These are phyloP conservation scores for Pachysandra terminalis DNA, from an alignment of 164 flowering plant species.

Conservation along the genomic window DNA sequence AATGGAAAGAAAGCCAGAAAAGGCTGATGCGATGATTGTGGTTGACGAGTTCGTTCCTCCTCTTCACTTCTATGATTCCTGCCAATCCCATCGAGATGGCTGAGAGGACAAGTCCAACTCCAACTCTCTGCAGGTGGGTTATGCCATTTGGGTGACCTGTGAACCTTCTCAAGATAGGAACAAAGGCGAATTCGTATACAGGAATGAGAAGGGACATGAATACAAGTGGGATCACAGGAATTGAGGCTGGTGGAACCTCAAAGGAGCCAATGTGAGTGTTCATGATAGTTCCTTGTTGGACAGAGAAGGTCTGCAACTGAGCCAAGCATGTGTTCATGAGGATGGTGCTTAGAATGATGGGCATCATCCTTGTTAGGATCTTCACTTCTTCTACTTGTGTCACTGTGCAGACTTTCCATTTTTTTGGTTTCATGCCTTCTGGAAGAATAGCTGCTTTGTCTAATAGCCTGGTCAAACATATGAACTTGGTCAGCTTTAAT, in stretches of 20 bases:
- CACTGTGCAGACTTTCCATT: slow-evolving; percentile 18
- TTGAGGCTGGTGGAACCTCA: slow-evolving; percentile 23
- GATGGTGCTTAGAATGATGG: slow-evolving; percentile 13
- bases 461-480: slow-evolving; percentile 10
- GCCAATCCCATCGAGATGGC: slow-evolving; percentile 19
- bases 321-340: slow-evolving; percentile 13
- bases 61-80: slow-evolving; percentile 18
- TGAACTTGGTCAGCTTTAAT: background rate
- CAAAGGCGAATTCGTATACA: slow-evolving; percentile 14
- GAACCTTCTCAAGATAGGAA: slow-evolving; percentile 17
- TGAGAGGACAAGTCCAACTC: slow-evolving; percentile 20
- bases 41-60: background rate
- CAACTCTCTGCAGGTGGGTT: slow-evolving; percentile 21
- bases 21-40: slow-evolving; percentile 4
- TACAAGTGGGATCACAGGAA: slow-evolving; percentile 15
- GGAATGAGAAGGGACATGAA: slow-evolving; percentile 21
- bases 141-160: slow-evolving; percentile 19
- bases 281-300: too few relatives aligned
- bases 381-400: slow-evolving; percentile 23
- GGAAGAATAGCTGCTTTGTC: slow-evolving; percentile 22
- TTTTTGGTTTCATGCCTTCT: slow-evolving; percentile 3
- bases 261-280: slow-evolving; percentile 6
- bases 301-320: too few relatives aligned
- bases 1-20: slow-evolving; percentile 20
- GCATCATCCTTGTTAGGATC: slow-evolving; percentile 16